A percentile compares a stretch with the other conserved stretches of the same genome.
These are phyloP conservation scores for Pestalotiopsis sp. DNA, from an alignment of 2,329 filamentous ascomycete genomes.

Conservation along the genomic window DNA sequence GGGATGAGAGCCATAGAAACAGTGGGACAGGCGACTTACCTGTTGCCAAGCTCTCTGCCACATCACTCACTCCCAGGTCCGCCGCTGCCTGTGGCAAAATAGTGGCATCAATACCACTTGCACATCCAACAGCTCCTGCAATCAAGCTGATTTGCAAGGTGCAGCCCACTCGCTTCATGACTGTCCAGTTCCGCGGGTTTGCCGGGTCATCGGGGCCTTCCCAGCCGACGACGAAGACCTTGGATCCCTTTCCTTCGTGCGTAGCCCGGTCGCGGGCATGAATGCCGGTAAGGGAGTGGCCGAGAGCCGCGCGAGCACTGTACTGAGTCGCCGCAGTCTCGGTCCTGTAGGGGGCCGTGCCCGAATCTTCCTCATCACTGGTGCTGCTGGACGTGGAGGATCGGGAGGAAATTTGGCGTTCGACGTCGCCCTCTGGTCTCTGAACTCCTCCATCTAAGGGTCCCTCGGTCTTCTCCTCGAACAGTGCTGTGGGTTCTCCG, in stretches of 20 bases:
- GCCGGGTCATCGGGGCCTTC: slow-evolving; percentile 37
- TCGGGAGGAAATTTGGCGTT: not conserved
- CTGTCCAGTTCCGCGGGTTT: slow-evolving; percentile 41
- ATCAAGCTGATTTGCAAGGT: slow-evolving; percentile 48
- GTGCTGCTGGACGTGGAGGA: not conserved
- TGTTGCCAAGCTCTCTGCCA: slow-evolving; percentile 52
- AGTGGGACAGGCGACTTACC: slow-evolving; percentile 24
- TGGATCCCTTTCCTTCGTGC: slow-evolving; percentile 27
- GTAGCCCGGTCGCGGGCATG: slow-evolving; percentile 27
- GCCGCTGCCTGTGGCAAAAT: slow-evolving; percentile 46
- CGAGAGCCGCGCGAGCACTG: slow-evolving; percentile 24
- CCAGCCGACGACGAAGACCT: slow-evolving; percentile 44
- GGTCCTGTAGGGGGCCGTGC: slow-evolving; percentile 14
- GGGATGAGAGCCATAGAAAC: not conserved
- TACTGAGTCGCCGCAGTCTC: slow-evolving; percentile 21
- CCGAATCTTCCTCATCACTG: not conserved
- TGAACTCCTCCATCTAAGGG: not conserved
- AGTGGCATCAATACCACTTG: slow-evolving; percentile 55
- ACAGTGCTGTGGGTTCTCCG: not conserved
- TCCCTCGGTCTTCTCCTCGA: not conserved
- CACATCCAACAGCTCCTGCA: slow-evolving; percentile 51
- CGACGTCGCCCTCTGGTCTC: not conserved
- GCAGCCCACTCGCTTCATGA: slow-evolving; percentile 34
- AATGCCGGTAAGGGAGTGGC: slow-evolving; percentile 33
- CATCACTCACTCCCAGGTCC: slow-evolving; percentile 50